A percentile compares a stretch with the other conserved stretches of the same genome.
Evolutionary conservation across 2,329 filamentous ascomycete species (phyloP).

Genomic region (Fusarium sp.): DNA sequence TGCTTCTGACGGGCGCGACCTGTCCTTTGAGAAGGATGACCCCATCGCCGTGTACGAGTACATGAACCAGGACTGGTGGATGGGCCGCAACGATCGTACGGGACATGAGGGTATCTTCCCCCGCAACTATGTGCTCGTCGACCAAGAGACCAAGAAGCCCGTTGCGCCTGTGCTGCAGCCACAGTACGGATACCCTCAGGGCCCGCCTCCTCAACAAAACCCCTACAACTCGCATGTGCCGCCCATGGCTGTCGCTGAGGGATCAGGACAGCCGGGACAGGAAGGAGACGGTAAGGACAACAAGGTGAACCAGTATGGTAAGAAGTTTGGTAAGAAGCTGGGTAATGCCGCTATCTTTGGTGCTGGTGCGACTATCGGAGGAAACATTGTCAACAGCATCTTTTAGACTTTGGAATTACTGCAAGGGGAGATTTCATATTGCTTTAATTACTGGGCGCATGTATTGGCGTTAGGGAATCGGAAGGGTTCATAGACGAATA

Average conservation of each 20-base stretch:
- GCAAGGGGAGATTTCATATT: background rate
- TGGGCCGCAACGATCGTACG: constrained; percentile 87
- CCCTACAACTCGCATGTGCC: constrained; percentile 81
- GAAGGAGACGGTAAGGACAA: constrained; percentile 69
- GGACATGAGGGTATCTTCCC: constrained; percentile 94
- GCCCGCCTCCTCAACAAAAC: constrained; percentile 66
- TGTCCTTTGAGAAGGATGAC: constrained; percentile 86
- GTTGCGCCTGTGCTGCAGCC: constrained; percentile 51
- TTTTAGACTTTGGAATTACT: constrained; percentile 68
- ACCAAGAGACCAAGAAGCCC: constrained; percentile 70
- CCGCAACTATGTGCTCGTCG: constrained; percentile 85
- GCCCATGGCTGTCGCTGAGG: constrained; percentile 79
- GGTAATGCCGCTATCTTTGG: constrained; percentile 90
- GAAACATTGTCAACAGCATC: constrained; percentile 91
- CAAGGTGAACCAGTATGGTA: constrained; percentile 82
- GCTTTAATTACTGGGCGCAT: constrained; percentile 15
- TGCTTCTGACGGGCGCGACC: constrained; percentile 84
- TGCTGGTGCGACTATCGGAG: constrained; percentile 90
- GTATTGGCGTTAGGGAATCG: constrained; percentile 34
- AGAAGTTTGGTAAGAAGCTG: constrained; percentile 95
- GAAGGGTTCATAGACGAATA: constrained; percentile 19
- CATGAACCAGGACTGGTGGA: constrained; percentile 98
- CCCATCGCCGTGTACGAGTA: constrained; percentile 86
- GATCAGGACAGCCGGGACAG: constrained; percentile 59
- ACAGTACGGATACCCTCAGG: constrained; percentile 59